Evolutionary conservation across 805 yeast genomes (phyloP).

Genomic region (Teunomyces funiuensis): DNA sequence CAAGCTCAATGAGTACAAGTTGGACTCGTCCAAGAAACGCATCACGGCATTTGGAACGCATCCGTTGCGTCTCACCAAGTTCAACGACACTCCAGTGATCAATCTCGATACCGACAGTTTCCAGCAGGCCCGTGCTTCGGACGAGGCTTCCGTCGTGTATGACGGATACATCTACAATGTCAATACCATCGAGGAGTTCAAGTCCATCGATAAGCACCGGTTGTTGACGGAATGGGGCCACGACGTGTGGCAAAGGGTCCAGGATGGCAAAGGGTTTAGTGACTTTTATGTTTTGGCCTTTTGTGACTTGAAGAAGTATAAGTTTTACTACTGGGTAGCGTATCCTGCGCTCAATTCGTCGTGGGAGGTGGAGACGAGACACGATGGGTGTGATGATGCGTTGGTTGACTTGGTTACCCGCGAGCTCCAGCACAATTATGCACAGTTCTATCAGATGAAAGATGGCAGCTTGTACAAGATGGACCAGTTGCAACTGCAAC

Average conservation of each 20-base stretch:
- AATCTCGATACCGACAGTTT: slow-evolving; percentile 37
- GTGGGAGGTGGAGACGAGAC: slow-evolving; percentile 37
- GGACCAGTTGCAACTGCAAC: not conserved
- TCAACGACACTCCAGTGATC: slow-evolving; percentile 34
- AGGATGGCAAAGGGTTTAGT: slow-evolving; percentile 15
- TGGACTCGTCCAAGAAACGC: slow-evolving; percentile 48
- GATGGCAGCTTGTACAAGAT: not conserved
- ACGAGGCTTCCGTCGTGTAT: slow-evolving; percentile 12
- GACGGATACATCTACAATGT: slow-evolving; percentile 47
- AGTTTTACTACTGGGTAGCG: slow-evolving; percentile 87
- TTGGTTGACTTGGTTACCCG: not conserved
- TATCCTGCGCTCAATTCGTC: slow-evolving; percentile 62
- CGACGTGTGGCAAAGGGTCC: slow-evolving; percentile 18
- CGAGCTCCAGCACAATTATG: not conserved
- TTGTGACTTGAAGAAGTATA: slow-evolving; percentile 87
- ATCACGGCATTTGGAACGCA: slow-evolving; percentile 46
- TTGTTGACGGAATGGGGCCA: slow-evolving; percentile 47
- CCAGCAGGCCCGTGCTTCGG: slow-evolving; percentile 3
- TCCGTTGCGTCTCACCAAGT: slow-evolving; percentile 33
- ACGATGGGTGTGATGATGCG: slow-evolving; percentile 7
- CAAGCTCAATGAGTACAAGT: slow-evolving; percentile 71
- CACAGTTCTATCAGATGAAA: slow-evolving; percentile 1
- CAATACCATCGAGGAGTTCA: slow-evolving; percentile 87
- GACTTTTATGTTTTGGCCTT: slow-evolving; percentile 52
- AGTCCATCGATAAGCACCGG: slow-evolving; percentile 58